Evolutionary conservation across 1,284 basidiomycete genomes (phyloP), one percentile per base, ranked within the genome.

Genomic region (Ustilago hordei): DNA sequence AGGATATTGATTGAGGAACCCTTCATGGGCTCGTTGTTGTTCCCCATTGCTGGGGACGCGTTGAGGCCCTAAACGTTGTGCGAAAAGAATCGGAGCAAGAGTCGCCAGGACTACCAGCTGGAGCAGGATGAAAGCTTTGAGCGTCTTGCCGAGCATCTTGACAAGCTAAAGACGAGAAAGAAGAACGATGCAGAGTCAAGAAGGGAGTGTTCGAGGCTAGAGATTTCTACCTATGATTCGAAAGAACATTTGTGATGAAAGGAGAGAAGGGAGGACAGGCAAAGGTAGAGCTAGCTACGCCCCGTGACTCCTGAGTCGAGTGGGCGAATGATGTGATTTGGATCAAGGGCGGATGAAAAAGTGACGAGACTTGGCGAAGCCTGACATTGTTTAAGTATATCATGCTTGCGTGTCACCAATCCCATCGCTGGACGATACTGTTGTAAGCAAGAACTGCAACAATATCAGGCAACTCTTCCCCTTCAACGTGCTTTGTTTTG

Each of bases 91-190:
- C 2, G 36, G 23, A 56, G 36, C n/a, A 6, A 56, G 39, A 12
- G 31, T 41, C 23, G 39, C 55, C 38, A 56, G 55, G 15, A 45
- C 38, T 7, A 32, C 39, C 23, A 56, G 39, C 38, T 56, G 55
- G 5, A 56, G 1, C 4, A 41, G 13, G 7, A 56, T 9, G 36
- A 17, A 6, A 38, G 28, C 39, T 32, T 41, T 56, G 1, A 23
- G 7, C 9, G 23, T 31, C 23, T 41, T 56, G 1, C 2, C 39
- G 39, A 56, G 12, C 39, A 56, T 56, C 5, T 56, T 56, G 55
- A 56, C 2, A 31, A 19, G 55, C n/a, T 23, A 1, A n/a, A 35
- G 52, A 54, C 36, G 38, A 13, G 1, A 8, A 19, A 15, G 43
- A 45, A 45, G 17, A 35, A 1, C 8, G 52, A 35, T 1, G 12